Conservation (phyloP, 2,329 filamentous ascomycete genomes). For the Penicillium decumbens region DNA sequence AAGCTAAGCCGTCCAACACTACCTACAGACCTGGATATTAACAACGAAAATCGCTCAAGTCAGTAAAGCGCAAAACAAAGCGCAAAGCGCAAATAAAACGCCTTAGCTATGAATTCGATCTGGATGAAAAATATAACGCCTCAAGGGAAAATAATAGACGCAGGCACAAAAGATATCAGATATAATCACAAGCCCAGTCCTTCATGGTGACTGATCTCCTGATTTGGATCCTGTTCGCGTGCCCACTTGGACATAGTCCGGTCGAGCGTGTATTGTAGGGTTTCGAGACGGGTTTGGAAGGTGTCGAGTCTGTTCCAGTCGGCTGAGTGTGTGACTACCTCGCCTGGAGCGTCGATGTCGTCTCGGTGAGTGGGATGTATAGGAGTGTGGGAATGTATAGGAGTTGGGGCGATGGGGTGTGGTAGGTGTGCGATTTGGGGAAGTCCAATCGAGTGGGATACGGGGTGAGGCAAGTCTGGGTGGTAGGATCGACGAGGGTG, state of each 20-base stretch:
- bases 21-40: no score
- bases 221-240: conserved; percentile 20
- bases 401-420: not conserved
- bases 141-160: not conserved
- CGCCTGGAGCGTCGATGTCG: conserved; percentile 11
- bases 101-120: conserved; percentile 18
- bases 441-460: not conserved
- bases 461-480: not conserved
- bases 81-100: conserved; percentile 9
- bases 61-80: no score
- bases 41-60: no score
- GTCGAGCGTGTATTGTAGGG: conserved; percentile 16
- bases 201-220: conserved; percentile 20
- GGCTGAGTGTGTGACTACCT: conserved; percentile 8
- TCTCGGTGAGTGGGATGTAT: not conserved
- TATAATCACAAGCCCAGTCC: conserved; percentile 21
- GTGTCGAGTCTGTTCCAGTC: conserved; percentile 23
- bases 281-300: conserved; percentile 19
- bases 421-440: not conserved
- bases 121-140: not conserved
- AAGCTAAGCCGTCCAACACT: no score
- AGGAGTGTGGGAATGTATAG: not conserved
- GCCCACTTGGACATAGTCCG: conserved; percentile 24
- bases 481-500: conserved; percentile 8
- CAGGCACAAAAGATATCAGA: not conserved